These are phyloP conservation scores for Achaetomium macrosporum DNA, from an alignment of 2,329 filamentous ascomycete species.

Conservation along the genomic window DNA sequence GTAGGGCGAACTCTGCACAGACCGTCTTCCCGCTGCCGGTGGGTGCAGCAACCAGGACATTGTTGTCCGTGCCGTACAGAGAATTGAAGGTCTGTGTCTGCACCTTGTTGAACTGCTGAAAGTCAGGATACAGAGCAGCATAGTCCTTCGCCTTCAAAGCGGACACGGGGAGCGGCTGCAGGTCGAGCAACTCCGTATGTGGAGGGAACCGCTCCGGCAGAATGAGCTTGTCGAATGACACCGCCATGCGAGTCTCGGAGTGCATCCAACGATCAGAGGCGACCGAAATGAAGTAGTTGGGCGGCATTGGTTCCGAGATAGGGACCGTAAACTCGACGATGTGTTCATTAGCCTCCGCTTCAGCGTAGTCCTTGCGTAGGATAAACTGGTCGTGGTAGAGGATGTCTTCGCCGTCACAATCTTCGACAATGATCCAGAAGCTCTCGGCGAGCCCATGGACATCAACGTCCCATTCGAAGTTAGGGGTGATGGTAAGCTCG, in stretches of 20 bases:
- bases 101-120: conserved; percentile 90
- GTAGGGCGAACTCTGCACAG: conserved; percentile 87
- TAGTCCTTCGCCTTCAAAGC: conserved; percentile 85
- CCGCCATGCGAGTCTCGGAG: conserved; percentile 84
- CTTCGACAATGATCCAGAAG: conserved; percentile 97
- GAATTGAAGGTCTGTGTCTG: conserved; percentile 97
- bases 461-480: conserved; percentile 90
- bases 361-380: conserved; percentile 81
- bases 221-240: conserved; percentile 92
- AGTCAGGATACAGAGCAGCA: conserved; percentile 71
- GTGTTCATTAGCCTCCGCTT: conserved; percentile 84
- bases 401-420: conserved; percentile 94
- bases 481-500: conserved; percentile 85
- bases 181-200: conserved; percentile 83
- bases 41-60: conserved; percentile 87
- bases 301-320: conserved; percentile 95
- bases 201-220: conserved; percentile 93
- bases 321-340: conserved; percentile 93
- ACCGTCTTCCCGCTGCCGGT: conserved; percentile 95
- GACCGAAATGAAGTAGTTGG: conserved; percentile 96
- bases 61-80: conserved; percentile 83
- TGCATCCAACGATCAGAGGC: conserved; percentile 98
- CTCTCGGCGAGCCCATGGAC: conserved; percentile 83
- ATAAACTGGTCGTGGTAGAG: conserved; percentile 93
- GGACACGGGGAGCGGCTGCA: conserved; percentile 84